These are phyloP conservation scores for Kuraishia cidri DNA, from an alignment of 805 yeast genomes.

Conservation along the genomic window DNA sequence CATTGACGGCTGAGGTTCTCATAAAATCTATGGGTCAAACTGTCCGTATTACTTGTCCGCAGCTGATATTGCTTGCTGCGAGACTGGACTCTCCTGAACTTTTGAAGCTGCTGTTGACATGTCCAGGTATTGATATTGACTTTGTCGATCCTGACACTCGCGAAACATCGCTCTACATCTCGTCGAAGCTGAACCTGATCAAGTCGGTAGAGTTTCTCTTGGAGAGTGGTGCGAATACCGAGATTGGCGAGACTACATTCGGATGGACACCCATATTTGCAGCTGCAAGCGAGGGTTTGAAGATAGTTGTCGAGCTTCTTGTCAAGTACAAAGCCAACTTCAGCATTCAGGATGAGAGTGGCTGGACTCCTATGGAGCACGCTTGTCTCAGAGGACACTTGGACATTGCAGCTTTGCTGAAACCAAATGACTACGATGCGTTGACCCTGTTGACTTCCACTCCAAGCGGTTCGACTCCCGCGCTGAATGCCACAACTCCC, in stretches of 20 bases:
- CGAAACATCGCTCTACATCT: conserved; percentile 81
- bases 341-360: conserved; percentile 65
- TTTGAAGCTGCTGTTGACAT: conserved; percentile 39
- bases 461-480: neutral
- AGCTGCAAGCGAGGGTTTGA: conserved; percentile 81
- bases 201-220: conserved; percentile 49
- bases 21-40: conserved; percentile 32
- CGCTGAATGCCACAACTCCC: neutral
- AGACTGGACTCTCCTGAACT: conserved; percentile 55
- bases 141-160: conserved; percentile 47
- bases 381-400: conserved; percentile 87
- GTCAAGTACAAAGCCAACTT: conserved; percentile 43
- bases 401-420: conserved; percentile 52
- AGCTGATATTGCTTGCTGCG: conserved; percentile 57
- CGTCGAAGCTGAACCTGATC: conserved; percentile 53
- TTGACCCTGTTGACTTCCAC: conserved; percentile 1
- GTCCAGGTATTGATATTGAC: conserved; percentile 56
- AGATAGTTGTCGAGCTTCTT: conserved; percentile 46
- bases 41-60: conserved; percentile 37
- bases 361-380: conserved; percentile 98
- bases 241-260: conserved; percentile 66
- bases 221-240: conserved; percentile 57
- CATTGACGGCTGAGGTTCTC: conserved; percentile 58
- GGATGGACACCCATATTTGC: conserved; percentile 94
- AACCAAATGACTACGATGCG: conserved; percentile 35